Percentiles rank a stretch among this genome's conserved stretches.
Evolutionary conservation across 2,329 filamentous ascomycete genomes (phyloP).

Genomic region (Trichothecium sympodiale): DNA sequence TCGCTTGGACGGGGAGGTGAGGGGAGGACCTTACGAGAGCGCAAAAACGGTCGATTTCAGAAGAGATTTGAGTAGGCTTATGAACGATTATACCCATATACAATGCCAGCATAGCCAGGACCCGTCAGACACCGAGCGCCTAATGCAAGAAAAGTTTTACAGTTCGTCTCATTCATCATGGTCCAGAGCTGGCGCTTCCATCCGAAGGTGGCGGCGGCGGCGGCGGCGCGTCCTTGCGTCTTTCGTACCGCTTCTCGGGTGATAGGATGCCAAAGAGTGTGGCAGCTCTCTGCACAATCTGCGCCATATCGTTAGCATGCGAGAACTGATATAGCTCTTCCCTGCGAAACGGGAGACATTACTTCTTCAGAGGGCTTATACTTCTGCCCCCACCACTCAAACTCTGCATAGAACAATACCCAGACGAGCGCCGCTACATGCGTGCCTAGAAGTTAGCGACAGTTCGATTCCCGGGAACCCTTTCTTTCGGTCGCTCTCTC

Average conservation of each 20-base stretch:
- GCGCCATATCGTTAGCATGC: neutral
- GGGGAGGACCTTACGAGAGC: too few species aligned
- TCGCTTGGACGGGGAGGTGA: conserved; percentile 40
- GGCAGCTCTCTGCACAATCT: conserved; percentile 25
- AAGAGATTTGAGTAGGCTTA: conserved; percentile 1
- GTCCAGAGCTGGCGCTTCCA: conserved; percentile 5
- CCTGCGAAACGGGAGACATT: conserved; percentile 1
- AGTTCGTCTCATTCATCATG: conserved; percentile 2
- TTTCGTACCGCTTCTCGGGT: conserved; percentile 29
- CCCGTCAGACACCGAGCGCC: conserved; percentile 3
- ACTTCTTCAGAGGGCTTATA: conserved; percentile 32
- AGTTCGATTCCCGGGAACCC: too few species aligned
- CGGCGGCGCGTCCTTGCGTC: conserved; percentile 25
- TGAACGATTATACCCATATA: conserved; percentile 2
- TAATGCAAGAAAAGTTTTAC: conserved; percentile 2
- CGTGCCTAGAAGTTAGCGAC: neutral
- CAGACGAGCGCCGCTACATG: conserved; percentile 23
- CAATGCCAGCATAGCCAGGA: neutral
- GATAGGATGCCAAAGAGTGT: conserved; percentile 29
- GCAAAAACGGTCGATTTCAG: too few species aligned
- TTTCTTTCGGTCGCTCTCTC: too few species aligned
- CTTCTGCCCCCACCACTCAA: conserved; percentile 30
- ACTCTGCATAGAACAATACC: conserved; percentile 29
- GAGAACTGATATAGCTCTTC: too few species aligned
- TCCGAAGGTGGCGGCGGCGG: conserved; percentile 13